These are phyloP conservation scores for Pseudogymnoascus sp. DNA, from an alignment of 2,329 filamentous ascomycete genomes.

Conservation along the genomic window DNA sequence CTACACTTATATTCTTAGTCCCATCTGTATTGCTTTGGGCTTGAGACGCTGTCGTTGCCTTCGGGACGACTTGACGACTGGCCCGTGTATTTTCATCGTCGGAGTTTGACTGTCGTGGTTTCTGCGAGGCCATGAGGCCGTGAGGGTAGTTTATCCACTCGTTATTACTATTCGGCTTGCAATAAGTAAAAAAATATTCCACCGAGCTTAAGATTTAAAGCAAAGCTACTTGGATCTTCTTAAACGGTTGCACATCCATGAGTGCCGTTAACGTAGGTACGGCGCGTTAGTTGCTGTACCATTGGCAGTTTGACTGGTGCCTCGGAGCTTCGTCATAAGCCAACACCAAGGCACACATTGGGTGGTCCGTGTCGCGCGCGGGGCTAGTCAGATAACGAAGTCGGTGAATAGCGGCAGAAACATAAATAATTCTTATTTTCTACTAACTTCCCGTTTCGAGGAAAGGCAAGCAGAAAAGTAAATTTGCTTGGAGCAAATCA, in stretches of 20 bases:
- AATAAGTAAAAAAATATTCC: neutral
- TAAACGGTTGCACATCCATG: neutral
- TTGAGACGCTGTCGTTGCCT: neutral
- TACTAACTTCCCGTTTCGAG: neutral
- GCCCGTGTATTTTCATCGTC: neutral
- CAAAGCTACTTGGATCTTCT: neutral
- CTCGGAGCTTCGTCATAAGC: slow-evolving; percentile 7
- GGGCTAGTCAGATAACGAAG: slow-evolving; percentile 8
- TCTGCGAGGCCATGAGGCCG: slow-evolving; percentile 2
- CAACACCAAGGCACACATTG: neutral
- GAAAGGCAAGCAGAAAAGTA: slow-evolving; percentile 2
- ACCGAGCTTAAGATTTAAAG: neutral
- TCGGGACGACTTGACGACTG: neutral
- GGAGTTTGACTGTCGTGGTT: slow-evolving; percentile 5
- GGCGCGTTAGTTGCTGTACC: slow-evolving; percentile 2
- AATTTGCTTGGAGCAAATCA: slow-evolving; percentile 4
- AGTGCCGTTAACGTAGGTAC: neutral
- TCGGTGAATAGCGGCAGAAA: slow-evolving; percentile 7
- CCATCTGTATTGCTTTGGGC: neutral
- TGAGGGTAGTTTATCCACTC: slow-evolving; percentile 5
- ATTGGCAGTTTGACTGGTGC: slow-evolving; percentile 4
- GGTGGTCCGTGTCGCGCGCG: slow-evolving; percentile 1
- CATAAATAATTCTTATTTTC: slow-evolving; percentile 10
- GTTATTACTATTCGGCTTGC: neutral
- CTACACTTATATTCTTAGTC: neutral